phyloP scores from a whole-genome alignment of 2,329 filamentous ascomycete genomes.

The Aspergillus caelatus region DNA sequence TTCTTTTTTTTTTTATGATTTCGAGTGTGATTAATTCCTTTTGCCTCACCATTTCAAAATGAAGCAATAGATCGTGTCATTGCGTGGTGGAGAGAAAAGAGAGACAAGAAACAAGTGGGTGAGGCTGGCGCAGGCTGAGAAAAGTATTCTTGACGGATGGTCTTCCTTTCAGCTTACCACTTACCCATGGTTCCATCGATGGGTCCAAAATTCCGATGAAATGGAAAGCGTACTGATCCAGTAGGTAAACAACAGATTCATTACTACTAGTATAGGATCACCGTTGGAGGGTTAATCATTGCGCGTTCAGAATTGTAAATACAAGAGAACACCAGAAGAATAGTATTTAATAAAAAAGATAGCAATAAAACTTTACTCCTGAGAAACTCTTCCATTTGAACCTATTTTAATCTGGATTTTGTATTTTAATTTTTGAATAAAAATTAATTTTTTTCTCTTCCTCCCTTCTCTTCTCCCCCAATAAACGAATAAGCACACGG shows the following conservation, averaged over 20 bases:
- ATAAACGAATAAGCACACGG: conserved; percentile 15
- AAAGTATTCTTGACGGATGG: background rate
- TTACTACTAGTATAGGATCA: too few relatives aligned
- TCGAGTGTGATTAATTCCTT: background rate
- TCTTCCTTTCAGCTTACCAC: background rate
- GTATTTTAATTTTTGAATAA: background rate
- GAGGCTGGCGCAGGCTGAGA: conserved; percentile 3
- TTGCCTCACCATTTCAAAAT: conserved; percentile 1
- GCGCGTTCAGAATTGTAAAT: background rate
- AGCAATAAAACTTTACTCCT: background rate
- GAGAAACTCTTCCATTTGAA: background rate
- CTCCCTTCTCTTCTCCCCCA: background rate
- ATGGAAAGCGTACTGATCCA: too few relatives aligned
- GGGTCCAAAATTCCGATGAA: conserved; percentile 1
- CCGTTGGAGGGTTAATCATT: too few relatives aligned
- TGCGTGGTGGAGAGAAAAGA: background rate
- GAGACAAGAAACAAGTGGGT: background rate
- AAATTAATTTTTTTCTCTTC: too few relatives aligned
- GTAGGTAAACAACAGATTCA: background rate
- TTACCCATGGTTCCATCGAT: background rate
- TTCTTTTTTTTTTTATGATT: background rate
- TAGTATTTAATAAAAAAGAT: background rate
- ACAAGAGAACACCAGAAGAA: background rate
- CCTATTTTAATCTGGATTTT: background rate
- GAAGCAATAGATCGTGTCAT: background rate